Evolutionary conservation across 345 rosid genomes (phyloP), one percentile per base, ranked within the genome.

Genomic region (Cardamine occulta): DNA sequence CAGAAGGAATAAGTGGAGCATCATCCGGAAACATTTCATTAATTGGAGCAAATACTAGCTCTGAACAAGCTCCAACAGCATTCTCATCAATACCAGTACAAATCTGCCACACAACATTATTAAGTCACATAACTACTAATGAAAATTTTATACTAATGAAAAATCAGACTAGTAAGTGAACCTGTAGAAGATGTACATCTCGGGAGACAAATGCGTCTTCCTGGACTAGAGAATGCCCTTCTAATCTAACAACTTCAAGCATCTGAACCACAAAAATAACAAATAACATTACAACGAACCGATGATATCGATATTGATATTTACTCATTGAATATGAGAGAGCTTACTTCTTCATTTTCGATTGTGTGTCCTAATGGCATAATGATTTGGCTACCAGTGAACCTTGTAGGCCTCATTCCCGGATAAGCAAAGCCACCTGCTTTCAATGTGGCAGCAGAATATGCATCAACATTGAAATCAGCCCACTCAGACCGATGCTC

Each of bases 401-500:
- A 95, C 80, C 97, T 85, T 0, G 93, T 90, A 47, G 99, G 90
- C 77, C 99, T 92, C 93, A 88, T 86, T 60, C 88, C 93, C 1
- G 96, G 97, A 84, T 82, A 88, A 55, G 92, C 86, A 86, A 83
- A 91, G 13, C 89, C 73, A 58, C 91, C 86, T 5, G 97, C 85
- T 74, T 92, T 92, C 71, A 92, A 72, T 9, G 96, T 88, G 2
- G 93, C 86, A 37, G 99, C 97, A 64, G 93, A 88, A 81, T 90
- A 95, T 14, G 99, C 97, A 80, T 95, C 99, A 73, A 92, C 93
- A 53, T 86, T 90, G 84, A 90, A 92, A 82, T 90, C 97, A 74
- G 97, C 99, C 99, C 99, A 95, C 72, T 95, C 99, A 0, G 97
- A 92, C 4, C 97, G 97, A 66, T 95, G 99, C 80, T 95, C 97